Conservation (phyloP, 1,284 basidiomycete genomes). For the Boletus sp. region DNA sequence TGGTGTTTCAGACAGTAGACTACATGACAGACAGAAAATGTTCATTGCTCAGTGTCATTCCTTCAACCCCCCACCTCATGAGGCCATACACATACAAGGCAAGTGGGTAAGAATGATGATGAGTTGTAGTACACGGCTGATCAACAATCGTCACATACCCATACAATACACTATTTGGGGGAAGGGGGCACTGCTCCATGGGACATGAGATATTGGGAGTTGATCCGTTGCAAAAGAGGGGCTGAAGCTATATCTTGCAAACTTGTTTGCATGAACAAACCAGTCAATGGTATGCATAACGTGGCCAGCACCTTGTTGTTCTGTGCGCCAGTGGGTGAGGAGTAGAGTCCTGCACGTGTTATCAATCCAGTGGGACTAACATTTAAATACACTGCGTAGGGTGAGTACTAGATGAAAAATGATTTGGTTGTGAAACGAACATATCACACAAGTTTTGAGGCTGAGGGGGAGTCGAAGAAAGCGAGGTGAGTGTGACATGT, state of each 20-base stretch:
- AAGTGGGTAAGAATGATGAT: constrained; percentile 20
- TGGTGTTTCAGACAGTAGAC: too few relatives aligned
- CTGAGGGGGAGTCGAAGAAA: too few relatives aligned
- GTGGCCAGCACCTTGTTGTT: constrained; percentile 36
- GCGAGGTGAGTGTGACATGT: too few relatives aligned
- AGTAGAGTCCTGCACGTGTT: too few relatives aligned
- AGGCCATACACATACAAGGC: constrained; percentile 33
- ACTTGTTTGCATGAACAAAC: constrained; percentile 25
- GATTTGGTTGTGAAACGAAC: too few relatives aligned
- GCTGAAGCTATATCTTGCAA: constrained; percentile 21
- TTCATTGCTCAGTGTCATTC: constrained; percentile 26
- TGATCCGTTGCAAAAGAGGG: constrained; percentile 16
- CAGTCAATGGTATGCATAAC: constrained; percentile 20
- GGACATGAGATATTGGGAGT: constrained; percentile 21
- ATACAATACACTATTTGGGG: constrained; percentile 17
- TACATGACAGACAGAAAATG: constrained; percentile 17
- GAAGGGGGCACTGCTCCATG: constrained; percentile 17
- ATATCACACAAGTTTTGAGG: too few relatives aligned
- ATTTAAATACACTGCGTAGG: too few relatives aligned
- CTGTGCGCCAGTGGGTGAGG: constrained; percentile 34
- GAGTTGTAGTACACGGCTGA: not conserved
- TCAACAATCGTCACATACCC: constrained; percentile 28
- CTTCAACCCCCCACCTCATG: constrained; percentile 19
- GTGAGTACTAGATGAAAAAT: too few relatives aligned
- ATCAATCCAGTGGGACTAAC: too few relatives aligned